Evolutionary conservation across 768 basidiomycete species (phyloP).

Genomic region (Rhizopogon rudus): DNA sequence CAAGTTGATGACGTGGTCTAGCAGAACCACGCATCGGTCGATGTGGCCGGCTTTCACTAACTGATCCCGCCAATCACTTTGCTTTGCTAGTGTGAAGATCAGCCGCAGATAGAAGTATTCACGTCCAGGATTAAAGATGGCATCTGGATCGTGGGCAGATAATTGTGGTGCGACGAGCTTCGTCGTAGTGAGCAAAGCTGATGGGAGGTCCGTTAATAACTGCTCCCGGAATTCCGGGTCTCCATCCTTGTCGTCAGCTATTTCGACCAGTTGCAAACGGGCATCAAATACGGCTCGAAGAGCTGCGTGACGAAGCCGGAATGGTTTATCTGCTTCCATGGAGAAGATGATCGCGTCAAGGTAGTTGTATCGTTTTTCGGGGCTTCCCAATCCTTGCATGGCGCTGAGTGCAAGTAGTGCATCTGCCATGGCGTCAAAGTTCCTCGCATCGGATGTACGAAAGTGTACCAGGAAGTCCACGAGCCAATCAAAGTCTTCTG

Average conservation of each 20-base stretch:
- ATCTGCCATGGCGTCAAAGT: constrained; percentile 3
- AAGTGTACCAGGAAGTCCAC: constrained; percentile 4
- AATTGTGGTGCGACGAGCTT: too few relatives aligned
- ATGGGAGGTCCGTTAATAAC: too few relatives aligned
- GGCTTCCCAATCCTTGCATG: background rate
- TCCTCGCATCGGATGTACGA: background rate
- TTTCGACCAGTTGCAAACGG: background rate
- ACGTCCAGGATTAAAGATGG: too few relatives aligned
- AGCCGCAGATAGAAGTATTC: too few relatives aligned
- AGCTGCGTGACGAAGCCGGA: constrained; percentile 1
- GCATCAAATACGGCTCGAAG: constrained; percentile 3
- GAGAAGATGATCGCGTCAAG: background rate
- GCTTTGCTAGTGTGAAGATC: background rate
- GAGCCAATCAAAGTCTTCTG: background rate
- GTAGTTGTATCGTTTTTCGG: background rate
- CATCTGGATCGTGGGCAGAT: too few relatives aligned
- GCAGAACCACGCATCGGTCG: background rate
- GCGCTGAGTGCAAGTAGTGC: constrained; percentile 5
- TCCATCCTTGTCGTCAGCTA: background rate
- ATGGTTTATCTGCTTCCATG: constrained; percentile 1
- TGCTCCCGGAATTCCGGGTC: background rate
- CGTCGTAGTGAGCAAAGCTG: too few relatives aligned
- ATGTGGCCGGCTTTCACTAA: background rate
- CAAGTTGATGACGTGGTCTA: background rate
- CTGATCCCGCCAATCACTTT: background rate